These are phyloP conservation scores for Quillaja saponaria DNA, from an alignment of 306 rosid species.

Conservation along the genomic window DNA sequence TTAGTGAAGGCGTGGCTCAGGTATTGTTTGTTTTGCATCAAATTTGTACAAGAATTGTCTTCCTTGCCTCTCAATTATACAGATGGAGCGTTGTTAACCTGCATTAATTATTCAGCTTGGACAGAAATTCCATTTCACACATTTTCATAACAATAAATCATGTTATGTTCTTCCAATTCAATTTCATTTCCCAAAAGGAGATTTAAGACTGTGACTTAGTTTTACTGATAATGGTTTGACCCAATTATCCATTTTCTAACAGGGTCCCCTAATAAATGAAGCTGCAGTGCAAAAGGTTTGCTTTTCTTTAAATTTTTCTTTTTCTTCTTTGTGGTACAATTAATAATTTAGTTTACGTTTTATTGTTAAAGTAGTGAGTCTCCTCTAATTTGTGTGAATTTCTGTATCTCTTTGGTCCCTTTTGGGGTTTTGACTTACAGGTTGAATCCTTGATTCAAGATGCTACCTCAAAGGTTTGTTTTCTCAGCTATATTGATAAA, in stretches of 20 bases:
- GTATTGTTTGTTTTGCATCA: conserved; percentile 39
- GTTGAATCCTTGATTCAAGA: conserved; percentile 79
- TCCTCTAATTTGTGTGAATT: conserved; percentile 4
- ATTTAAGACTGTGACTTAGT: conserved; percentile 14
- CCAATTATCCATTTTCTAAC: conserved; percentile 38
- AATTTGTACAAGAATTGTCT: conserved; percentile 18
- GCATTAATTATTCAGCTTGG: not conserved
- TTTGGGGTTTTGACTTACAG: conserved; percentile 48
- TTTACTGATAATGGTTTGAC: conserved; percentile 26
- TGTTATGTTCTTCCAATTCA: conserved; percentile 8
- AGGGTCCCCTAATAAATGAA: conserved; percentile 98
- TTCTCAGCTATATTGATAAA: conserved; percentile 30
- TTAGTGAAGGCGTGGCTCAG: conserved; percentile 84
- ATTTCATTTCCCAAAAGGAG: conserved; percentile 16
- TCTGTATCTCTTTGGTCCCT: conserved; percentile 21
- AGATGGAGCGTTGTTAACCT: not conserved
- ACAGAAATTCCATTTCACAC: conserved; percentile 21
- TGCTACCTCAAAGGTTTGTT: conserved; percentile 87
- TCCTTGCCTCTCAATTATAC: conserved; percentile 17
- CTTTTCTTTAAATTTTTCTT: conserved; percentile 28
- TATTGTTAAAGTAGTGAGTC: conserved; percentile 4
- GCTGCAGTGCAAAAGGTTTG: conserved; percentile 92
- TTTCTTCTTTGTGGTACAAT: not conserved
- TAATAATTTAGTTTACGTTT: no score
- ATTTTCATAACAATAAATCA: conserved; percentile 11